Percentiles rank a stretch among this genome's conserved stretches.
Conservation (phyloP, 257 asterid species). For the Ajuga chamaepitys region DNA sequence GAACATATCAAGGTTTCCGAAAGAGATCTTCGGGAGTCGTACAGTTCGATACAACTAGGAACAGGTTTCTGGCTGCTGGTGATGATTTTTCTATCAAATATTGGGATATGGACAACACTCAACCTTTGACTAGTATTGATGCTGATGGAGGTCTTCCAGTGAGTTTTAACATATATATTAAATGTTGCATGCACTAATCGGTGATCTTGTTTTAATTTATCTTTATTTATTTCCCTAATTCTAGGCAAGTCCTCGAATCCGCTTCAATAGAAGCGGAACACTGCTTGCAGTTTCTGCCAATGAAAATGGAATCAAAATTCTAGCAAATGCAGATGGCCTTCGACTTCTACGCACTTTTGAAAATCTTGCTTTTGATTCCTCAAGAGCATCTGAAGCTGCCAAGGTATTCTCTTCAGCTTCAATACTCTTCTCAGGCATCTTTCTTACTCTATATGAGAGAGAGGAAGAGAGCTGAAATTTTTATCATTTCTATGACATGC, state of each 20-base stretch:
- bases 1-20: slow-evolving; percentile 51
- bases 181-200: neutral
- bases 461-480: neutral
- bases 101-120: slow-evolving; percentile 66
- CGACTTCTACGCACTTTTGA: slow-evolving; percentile 62
- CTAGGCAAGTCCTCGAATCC: slow-evolving; percentile 85
- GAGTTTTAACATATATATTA: slow-evolving; percentile 10
- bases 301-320: slow-evolving; percentile 76
- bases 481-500: slow-evolving; percentile 19
- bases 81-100: slow-evolving; percentile 54
- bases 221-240: neutral
- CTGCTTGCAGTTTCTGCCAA: slow-evolving; percentile 78
- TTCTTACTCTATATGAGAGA: neutral
- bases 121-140: slow-evolving; percentile 43
- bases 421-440: neutral
- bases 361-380: slow-evolving; percentile 66
- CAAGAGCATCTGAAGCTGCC: slow-evolving; percentile 58
- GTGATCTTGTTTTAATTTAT: neutral
- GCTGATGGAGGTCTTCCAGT: slow-evolving; percentile 71
- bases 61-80: slow-evolving; percentile 56
- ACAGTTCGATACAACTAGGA: slow-evolving; percentile 57
- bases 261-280: slow-evolving; percentile 85
- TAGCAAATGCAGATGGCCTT: slow-evolving; percentile 74
- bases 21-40: slow-evolving; percentile 53
- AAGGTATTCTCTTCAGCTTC: slow-evolving; percentile 42